Percentiles rank a stretch among this genome's conserved stretches.
phyloP scores from a whole-genome alignment of 495 filamentous ascomycete genomes.

The Aspergillus diversus region DNA sequence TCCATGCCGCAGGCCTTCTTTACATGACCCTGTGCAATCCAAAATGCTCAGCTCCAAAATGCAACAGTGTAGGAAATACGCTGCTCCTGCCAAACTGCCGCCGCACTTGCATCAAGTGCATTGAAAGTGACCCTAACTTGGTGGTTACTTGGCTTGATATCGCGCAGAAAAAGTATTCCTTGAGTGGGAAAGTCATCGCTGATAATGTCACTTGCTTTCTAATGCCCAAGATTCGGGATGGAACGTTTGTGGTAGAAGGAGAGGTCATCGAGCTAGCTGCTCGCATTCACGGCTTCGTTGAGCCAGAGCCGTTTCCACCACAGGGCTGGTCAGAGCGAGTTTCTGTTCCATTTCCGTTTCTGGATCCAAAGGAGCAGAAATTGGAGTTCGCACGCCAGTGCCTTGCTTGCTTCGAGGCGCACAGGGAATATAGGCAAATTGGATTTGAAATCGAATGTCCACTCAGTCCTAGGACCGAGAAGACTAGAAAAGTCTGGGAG shows the following conservation, averaged over 20 bases:
- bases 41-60: not conserved
- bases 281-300: too few species aligned
- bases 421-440: not conserved
- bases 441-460: not conserved
- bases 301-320: too few species aligned
- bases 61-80: not conserved
- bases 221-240: not conserved
- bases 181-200: not conserved
- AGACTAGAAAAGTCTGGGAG: not conserved
- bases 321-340: too few species aligned
- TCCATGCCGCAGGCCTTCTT: not conserved
- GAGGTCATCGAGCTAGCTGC: not conserved
- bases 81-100: slow-evolving; percentile 4
- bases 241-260: not conserved
- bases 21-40: not conserved
- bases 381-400: too few species aligned
- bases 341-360: too few species aligned
- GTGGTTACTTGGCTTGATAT: not conserved
- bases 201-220: not conserved
- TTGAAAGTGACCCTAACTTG: not conserved
- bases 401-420: not conserved
- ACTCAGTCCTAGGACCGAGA: not conserved
- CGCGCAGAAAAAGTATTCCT: not conserved
- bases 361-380: too few species aligned
- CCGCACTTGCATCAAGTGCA: not conserved